A percentile compares a stretch with the other conserved stretches of the same genome.
Conservation (phyloP, 2,329 filamentous ascomycete genomes). For the Fusarium luffae region DNA sequence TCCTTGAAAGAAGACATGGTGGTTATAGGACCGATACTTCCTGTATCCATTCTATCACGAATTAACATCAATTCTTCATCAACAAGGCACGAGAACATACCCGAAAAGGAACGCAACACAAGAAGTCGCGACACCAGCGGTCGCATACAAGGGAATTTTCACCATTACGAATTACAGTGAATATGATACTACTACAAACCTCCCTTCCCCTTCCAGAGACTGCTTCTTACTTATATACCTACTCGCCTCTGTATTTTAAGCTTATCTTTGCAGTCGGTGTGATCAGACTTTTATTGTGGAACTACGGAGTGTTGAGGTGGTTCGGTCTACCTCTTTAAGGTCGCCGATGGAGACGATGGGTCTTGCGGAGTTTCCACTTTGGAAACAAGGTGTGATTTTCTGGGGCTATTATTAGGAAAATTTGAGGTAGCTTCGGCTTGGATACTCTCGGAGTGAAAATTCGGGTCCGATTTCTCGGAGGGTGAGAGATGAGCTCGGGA, state of each 20-base stretch:
- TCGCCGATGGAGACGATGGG: slow-evolving; percentile 20
- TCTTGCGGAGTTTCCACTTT: slow-evolving; percentile 25
- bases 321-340: slow-evolving; percentile 27
- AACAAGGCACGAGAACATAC: slow-evolving; percentile 11
- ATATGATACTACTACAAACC: not conserved
- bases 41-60: slow-evolving; percentile 52
- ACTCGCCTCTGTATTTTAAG: not conserved
- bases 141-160: slow-evolving; percentile 46
- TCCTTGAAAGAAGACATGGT: slow-evolving; percentile 64
- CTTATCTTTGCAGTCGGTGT: slow-evolving; percentile 28
- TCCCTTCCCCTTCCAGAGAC: too few relatives aligned
- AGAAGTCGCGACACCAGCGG: slow-evolving; percentile 47
- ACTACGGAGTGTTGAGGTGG: not conserved
- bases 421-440: not conserved
- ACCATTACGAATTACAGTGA: not conserved
- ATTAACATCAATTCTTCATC: not conserved
- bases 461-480: not conserved
- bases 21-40: slow-evolving; percentile 69
- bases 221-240: not conserved
- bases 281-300: slow-evolving; percentile 39
- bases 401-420: not conserved
- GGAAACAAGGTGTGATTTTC: slow-evolving; percentile 1
- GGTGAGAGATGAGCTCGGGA: not conserved
- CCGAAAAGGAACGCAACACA: slow-evolving; percentile 50
- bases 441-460: not conserved